Conservation (phyloP, 2,329 filamentous ascomycete species). For the Exophiala xenobiotica region DNA sequence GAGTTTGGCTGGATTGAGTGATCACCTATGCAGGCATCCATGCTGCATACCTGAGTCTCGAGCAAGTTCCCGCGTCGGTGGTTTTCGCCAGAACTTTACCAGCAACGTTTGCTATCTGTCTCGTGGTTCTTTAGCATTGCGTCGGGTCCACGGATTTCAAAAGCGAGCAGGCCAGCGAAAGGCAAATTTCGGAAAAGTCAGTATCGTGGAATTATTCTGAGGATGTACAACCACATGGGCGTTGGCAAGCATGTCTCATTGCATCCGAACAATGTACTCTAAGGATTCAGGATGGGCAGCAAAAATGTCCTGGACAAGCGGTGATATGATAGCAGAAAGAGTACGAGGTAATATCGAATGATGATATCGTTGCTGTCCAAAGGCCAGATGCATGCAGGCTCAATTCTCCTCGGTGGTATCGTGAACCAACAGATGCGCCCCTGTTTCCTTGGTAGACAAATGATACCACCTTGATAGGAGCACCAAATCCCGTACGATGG, state of each 20-base stretch:
- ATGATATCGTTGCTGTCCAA: neutral
- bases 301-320: neutral
- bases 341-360: neutral
- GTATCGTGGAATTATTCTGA: too few relatives aligned
- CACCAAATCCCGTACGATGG: too few relatives aligned
- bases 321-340: neutral
- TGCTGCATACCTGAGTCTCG: too few relatives aligned
- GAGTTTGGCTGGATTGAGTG: neutral
- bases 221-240: neutral
- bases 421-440: too few relatives aligned
- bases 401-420: too few relatives aligned
- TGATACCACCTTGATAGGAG: too few relatives aligned
- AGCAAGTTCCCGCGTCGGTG: too few relatives aligned
- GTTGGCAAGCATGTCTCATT: slow-evolving; percentile 2
- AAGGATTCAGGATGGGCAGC: neutral
- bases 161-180: slow-evolving; percentile 1
- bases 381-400: too few relatives aligned
- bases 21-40: slow-evolving; percentile 1
- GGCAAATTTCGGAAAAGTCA: too few relatives aligned
- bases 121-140: slow-evolving; percentile 12
- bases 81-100: neutral
- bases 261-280: neutral
- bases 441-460: too few relatives aligned
- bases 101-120: neutral
- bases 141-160: slow-evolving; percentile 6